phyloP scores from a whole-genome alignment of 495 filamentous ascomycete genomes.

The Sporormia fimetaria region DNA sequence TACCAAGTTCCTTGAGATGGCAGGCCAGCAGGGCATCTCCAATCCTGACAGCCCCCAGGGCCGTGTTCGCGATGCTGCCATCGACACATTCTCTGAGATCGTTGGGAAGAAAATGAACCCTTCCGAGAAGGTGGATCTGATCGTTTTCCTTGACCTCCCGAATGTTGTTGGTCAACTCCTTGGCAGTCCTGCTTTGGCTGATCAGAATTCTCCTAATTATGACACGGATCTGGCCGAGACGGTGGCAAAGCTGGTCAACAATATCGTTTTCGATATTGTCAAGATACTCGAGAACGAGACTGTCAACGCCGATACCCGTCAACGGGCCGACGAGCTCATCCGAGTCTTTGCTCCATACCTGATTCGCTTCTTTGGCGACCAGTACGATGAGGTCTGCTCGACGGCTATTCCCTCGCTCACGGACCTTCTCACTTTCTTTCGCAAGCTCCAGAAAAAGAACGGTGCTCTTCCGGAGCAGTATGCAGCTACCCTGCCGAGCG shows the following conservation, averaged over 20 bases:
- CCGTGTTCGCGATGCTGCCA: slow-evolving; percentile 70
- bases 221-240: slow-evolving; percentile 90
- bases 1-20: slow-evolving; percentile 60
- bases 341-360: slow-evolving; percentile 74
- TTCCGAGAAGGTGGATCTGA: slow-evolving; percentile 84
- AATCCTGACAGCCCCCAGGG: slow-evolving; percentile 48
- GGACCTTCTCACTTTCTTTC: slow-evolving; percentile 76
- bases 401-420: slow-evolving; percentile 84
- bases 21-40: slow-evolving; percentile 50
- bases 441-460: slow-evolving; percentile 56
- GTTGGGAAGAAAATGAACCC: slow-evolving; percentile 96
- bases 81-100: slow-evolving; percentile 89
- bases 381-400: slow-evolving; percentile 95
- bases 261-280: slow-evolving; percentile 71
- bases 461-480: slow-evolving; percentile 54
- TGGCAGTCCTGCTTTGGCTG: slow-evolving; percentile 62
- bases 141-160: slow-evolving; percentile 74
- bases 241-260: slow-evolving; percentile 93
- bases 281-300: slow-evolving; percentile 56
- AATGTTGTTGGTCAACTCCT: slow-evolving; percentile 73
- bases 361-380: slow-evolving; percentile 87
- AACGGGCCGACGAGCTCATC: slow-evolving; percentile 60
- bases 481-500: slow-evolving; percentile 64
- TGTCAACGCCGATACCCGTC: slow-evolving; percentile 42
- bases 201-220: slow-evolving; percentile 68